Base-by-base conservation (phyloP, 1,139 yeast species). In the Yamadazyma triangularis region DNA sequence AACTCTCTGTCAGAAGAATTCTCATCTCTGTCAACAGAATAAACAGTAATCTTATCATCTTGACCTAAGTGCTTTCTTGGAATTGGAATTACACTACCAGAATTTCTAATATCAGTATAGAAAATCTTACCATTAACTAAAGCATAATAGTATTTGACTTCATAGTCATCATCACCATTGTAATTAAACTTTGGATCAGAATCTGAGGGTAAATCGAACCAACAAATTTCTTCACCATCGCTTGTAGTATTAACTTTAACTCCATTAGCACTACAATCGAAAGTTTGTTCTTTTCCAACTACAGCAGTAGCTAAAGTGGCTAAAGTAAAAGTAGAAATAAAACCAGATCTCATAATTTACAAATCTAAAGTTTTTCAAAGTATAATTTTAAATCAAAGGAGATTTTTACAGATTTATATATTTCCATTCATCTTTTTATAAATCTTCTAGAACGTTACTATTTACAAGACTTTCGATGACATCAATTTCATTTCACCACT, bases 81-180 rank as follows among this genome's bases (percentile, higher is more conserved):
- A 26, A 36, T 30, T n/a, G 40, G 28, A 25, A 36, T 36, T 7
- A 14, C 19, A 4, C 11, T 26, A 25, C 38, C 38, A 8, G 24
- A 29, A 7, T 25, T 14, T 15, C 22, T 34, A 14, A 34, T 32
- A 24, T 36, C 34, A 20, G 12, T 32, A 19, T 23, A 34, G 15
- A 27, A 36, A 19, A 32, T 30, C 13, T 18, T 27, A 8, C 24
- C 21, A 15, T 34, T 35, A 4, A 36, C 15, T 14, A 27, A 26
- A 12, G 40, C 40, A 28, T 36, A 36, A 16, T 32, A 36, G 13
- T 25, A 36, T 14, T 24, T 36, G 14, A 29, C 32, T 11, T 20
- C 13, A 26, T 22, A 32, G 16, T 29, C 20, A 23, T 28, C 16
- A 15, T 28, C 28, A 21, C 24, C 19, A 5, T 15, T 20, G 23